phyloP scores from a whole-genome alignment of 108 stramenopile genomes.

The Skeletonema potamos region DNA sequence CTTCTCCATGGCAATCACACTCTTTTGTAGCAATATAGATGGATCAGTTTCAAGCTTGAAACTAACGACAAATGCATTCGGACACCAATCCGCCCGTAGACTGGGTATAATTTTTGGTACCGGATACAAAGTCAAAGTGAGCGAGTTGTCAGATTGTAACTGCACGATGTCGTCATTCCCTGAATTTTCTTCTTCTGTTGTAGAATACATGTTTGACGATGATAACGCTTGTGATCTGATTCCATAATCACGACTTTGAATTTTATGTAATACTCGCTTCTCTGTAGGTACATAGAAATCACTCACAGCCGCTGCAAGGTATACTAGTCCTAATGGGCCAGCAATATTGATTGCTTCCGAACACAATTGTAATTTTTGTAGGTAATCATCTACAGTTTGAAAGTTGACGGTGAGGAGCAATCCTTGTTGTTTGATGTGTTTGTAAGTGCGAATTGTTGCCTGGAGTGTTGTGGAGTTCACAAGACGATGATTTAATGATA shows the following conservation, averaged over 20 bases:
- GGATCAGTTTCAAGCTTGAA: slow-evolving; percentile 99
- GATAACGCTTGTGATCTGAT: slow-evolving; percentile 11
- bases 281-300: slow-evolving; percentile 94
- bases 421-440: slow-evolving; percentile 54
- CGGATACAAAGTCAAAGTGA: slow-evolving; percentile 69
- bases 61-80: slow-evolving; percentile 90
- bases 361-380: slow-evolving; percentile 70
- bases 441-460: slow-evolving; percentile 48
- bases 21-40: slow-evolving; percentile 83
- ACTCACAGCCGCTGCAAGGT: slow-evolving; percentile 93
- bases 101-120: slow-evolving; percentile 93
- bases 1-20: slow-evolving; percentile 76
- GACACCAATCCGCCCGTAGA: slow-evolving; percentile 82
- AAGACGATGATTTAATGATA: slow-evolving; percentile 60
- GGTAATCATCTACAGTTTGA: slow-evolving; percentile 87
- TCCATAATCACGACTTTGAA: slow-evolving; percentile 74
- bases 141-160: slow-evolving; percentile 30
- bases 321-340: slow-evolving; percentile 72
- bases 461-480: slow-evolving; percentile 54
- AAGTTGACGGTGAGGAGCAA: slow-evolving; percentile 72
- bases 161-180: slow-evolving; percentile 5
- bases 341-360: slow-evolving; percentile 49
- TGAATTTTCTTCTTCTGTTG: not conserved
- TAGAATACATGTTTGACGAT: not conserved
- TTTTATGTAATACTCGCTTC: slow-evolving; percentile 89